Evolutionary conservation across 1,284 basidiomycete species (phyloP).

Genomic region (Hypsizygus ulmarius): DNA sequence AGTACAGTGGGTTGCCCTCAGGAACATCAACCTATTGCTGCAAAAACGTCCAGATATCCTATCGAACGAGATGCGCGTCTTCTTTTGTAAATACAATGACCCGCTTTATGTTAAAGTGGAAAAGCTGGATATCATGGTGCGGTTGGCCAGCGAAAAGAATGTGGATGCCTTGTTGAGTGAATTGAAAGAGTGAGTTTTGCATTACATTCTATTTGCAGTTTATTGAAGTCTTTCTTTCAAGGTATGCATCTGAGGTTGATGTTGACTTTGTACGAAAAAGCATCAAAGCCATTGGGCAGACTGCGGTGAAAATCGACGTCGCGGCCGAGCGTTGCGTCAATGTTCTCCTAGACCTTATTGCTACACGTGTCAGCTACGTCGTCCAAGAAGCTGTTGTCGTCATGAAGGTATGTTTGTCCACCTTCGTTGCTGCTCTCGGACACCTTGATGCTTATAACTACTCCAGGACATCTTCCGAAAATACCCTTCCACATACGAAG

Average conservation of each 20-base stretch:
- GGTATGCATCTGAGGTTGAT: conserved; percentile 96
- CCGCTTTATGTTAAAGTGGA: conserved; percentile 98
- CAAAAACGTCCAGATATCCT: conserved; percentile 91
- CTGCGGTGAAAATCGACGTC: conserved; percentile 92
- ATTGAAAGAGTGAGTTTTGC: conserved; percentile 77
- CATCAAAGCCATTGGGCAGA: conserved; percentile 93
- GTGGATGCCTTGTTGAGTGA: conserved; percentile 94
- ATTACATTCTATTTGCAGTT: not conserved
- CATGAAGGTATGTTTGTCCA: conserved; percentile 72
- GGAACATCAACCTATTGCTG: conserved; percentile 95
- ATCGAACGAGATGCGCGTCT: conserved; percentile 95
- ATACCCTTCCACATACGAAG: conserved; percentile 97
- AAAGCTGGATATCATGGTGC: conserved; percentile 98
- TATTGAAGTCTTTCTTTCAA: conserved; percentile 29
- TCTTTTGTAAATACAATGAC: conserved; percentile 99
- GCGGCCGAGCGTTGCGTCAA: conserved; percentile 95
- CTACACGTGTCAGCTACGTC: conserved; percentile 92
- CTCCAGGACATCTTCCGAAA: conserved; percentile 93
- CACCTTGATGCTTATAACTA: not conserved
- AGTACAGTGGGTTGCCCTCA: conserved; percentile 95
- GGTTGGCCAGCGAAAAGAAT: conserved; percentile 88
- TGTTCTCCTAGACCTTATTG: conserved; percentile 89
- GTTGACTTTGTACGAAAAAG: conserved; percentile 97
- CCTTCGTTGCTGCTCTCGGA: no score
- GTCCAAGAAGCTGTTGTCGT: conserved; percentile 98